Evolutionary conservation across 2,329 filamentous ascomycete species (phyloP), one percentile per base, ranked within the genome.

Genomic region (Pseudocercospora fijiensis): DNA sequence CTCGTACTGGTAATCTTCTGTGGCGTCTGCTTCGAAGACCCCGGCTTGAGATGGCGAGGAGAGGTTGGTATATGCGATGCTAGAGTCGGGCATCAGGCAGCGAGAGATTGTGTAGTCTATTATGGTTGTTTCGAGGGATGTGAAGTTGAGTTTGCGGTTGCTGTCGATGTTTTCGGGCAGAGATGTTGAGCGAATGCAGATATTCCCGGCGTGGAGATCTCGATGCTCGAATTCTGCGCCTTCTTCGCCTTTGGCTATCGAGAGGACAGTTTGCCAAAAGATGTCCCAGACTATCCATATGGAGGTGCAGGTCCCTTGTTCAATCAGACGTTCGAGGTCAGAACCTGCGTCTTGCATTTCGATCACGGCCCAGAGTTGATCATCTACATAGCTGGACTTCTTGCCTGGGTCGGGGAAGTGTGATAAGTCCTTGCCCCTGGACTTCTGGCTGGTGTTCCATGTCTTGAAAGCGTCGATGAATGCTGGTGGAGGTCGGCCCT

Each of bases 101-200:
- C 87, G 83, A 0, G 86, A 88, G 37, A 89, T 81, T 1, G 87
- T 88, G 74, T 89, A 89, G 73, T 89, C 87, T 68, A 89, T 89
- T 24, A 89, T 81, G 0, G 87, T 88, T 1, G 85, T 85, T 68
- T 87, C 84, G 3, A 88, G 75, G 1, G 79, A 78, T 13, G 84
- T 85, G 62, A 85, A 80, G 2, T 81, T 80, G 24, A 87, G 72
- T 47, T 79, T 82, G 22, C 73, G 71, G 18, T 65, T 67, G 37
- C 67, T 27, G 41, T 74, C 71, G 76, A 70, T 65, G 0, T 52
- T 24, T n/a, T 45, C 28, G 13, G 65, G 16, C 7, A 28, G 16
- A 6, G 53, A 4, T 27, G 56, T 18, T 30, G 61, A 63, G 22
- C 70, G 69, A 59, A 88, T 82, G 71, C 87, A 89, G 18, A 89